Base-by-base conservation (phyloP, 495 filamentous ascomycete genomes). In the Tirmania nivea region DNA sequence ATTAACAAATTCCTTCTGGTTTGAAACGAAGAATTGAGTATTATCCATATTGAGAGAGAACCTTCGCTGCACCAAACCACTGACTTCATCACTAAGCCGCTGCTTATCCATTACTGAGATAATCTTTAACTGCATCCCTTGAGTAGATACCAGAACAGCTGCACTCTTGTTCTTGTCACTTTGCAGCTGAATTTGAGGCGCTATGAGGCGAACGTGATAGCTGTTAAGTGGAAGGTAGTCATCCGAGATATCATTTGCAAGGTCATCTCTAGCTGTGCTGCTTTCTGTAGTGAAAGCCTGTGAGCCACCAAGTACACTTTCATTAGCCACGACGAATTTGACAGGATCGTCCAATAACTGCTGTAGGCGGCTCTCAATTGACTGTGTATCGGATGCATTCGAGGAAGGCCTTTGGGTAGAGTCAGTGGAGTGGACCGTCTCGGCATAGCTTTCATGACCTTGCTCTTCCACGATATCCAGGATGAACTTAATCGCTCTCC, bases 21-120 rank as follows among this genome's bases (percentile, higher is more conserved):
- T 87, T 8, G 90, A 92, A 52, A 96, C 90, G 63, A 96, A 97
- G 66, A 97, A 94, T 63, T 97, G 90, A 34, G 89, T 82, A 57
- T 86, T 90, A 64, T 96, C 89, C 79, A 94, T 93, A 53, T 85
- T 84, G 50, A 93, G 79, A 37, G 85, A 78, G 68, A 96, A 94
- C 19, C 89, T 84, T 21, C 86, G 83, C 59, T 96, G 92, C 5
- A 97, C 88, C 50, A 97, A 71, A 52, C 90, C 90, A 59, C 84
- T 90, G 59, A 97, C 86, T 66, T 87, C 83, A 63, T 97, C 90
- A 35, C 76, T 82, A 45, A 95, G 76, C 49, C 90, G 79, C 57
- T 86, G 81, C 64, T 93, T 94, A 65, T 97, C 90, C 80, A 97
- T 94, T 56, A 97, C 88, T 52, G 94, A 88, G 10, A 97, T 76